These are phyloP conservation scores for Fusarium redolens DNA, from an alignment of 2,329 filamentous ascomycete species.

Conservation along the genomic window DNA sequence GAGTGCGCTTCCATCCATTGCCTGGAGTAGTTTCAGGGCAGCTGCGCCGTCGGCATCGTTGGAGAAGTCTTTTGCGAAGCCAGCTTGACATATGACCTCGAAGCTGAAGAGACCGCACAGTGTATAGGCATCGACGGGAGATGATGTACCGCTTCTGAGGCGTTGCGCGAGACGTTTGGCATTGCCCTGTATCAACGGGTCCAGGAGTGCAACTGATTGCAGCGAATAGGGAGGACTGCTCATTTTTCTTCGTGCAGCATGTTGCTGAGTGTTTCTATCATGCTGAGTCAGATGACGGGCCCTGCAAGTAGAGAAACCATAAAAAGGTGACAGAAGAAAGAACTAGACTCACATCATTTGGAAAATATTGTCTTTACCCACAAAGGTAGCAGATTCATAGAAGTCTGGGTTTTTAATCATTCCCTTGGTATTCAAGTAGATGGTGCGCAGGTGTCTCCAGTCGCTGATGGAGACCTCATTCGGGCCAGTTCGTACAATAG, in stretches of 20 bases:
- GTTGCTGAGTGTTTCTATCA: background rate
- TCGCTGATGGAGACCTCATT: background rate
- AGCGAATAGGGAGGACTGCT: background rate
- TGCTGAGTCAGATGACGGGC: background rate
- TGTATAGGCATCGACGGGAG: background rate
- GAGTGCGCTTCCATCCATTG: background rate
- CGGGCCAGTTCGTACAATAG: background rate
- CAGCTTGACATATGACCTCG: background rate
- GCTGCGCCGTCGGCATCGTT: background rate
- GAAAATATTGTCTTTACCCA: background rate
- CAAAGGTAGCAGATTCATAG: background rate
- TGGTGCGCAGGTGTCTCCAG: background rate
- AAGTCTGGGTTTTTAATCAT: background rate
- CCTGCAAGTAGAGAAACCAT: accelerated
- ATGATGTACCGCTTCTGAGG: accelerated
- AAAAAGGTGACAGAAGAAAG: background rate
- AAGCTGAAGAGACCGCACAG: background rate
- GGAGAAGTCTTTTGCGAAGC: background rate
- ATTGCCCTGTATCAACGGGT: accelerated
- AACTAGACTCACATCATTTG: background rate
- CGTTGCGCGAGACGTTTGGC: background rate
- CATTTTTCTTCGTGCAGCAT: background rate
- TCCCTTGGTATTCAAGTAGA: background rate
- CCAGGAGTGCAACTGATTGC: accelerated
- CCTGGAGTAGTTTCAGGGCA: background rate